A percentile compares a stretch with the other conserved stretches of the same genome.
phyloP scores from a whole-genome alignment of 1,139 yeast genomes.

The Pichia kudriavzevii region DNA sequence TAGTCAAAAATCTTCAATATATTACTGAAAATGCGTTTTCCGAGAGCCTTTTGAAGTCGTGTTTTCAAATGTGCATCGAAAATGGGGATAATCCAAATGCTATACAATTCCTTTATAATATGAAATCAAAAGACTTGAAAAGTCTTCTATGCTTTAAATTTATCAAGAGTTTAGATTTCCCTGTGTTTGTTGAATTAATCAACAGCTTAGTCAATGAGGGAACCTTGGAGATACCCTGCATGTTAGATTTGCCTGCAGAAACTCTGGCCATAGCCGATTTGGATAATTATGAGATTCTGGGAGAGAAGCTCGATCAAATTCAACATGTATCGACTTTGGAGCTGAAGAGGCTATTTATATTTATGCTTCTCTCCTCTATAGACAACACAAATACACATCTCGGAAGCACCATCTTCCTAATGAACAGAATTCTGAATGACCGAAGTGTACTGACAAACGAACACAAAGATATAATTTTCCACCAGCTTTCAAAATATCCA shows the following conservation, averaged over 20 bases:
- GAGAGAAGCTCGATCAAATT: constrained; percentile 6
- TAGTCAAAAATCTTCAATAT: neutral
- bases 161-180: constrained; percentile 4
- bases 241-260: constrained; percentile 9
- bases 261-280: constrained; percentile 10
- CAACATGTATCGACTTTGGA: constrained; percentile 3
- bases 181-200: constrained; percentile 4
- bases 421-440: constrained; percentile 10
- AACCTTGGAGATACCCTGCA: neutral
- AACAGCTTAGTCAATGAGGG: constrained; percentile 3
- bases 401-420: constrained; percentile 14
- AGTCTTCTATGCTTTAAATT: constrained; percentile 4
- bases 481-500: constrained; percentile 11
- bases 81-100: constrained; percentile 3
- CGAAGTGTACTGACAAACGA: constrained; percentile 6
- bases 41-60: constrained; percentile 2
- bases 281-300: constrained; percentile 12
- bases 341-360: constrained; percentile 15
- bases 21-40: constrained; percentile 1
- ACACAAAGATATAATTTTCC: constrained; percentile 17
- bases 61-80: neutral
- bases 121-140: constrained; percentile 4
- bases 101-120: constrained; percentile 4
- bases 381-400: constrained; percentile 16
- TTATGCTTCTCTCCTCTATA: constrained; percentile 16